Base-by-base conservation (phyloP, 2,329 filamentous ascomycete species). In the Metarhizium robertsii region DNA sequence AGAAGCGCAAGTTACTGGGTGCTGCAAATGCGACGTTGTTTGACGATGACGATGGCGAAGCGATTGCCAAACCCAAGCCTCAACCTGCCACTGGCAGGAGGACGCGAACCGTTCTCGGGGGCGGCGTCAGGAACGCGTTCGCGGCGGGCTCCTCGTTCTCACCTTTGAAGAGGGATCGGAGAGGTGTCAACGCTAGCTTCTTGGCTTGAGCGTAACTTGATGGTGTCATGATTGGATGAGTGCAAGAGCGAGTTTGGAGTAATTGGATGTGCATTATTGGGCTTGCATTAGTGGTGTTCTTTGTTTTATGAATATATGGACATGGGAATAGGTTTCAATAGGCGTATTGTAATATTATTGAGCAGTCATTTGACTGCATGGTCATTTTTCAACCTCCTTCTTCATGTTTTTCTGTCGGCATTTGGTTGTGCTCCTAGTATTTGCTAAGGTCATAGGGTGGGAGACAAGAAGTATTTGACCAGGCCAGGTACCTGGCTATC, bases 1-100 rank as follows among this genome's bases (percentile, higher is more conserved):
- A 86, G 77, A 91, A 87, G 75, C 82, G 87, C 59, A 92, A 90
- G 70, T 72, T 90, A 5, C 75, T 88, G 1, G 83, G 85, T 4
- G 73, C 71, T 25, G 76, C 79, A 25, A 81, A 79, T 50, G 82
- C 83, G 60, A 88, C 83, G 3, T 67, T 94, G 6, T 90, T 92
- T 57, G 85, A 87, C 8, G 85, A 85, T 4, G 86, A 87, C 8
- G 78, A 76, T 5, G 82, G 69, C 11, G 81, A 81, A 52, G 62
- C 71, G 50, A 66, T 36, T 6, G 36, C 16, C 11, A 20, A 36
- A 52, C 16, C 51, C 1, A 53, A 50, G 50, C 34, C 52, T 8
- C 51, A 49, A 20, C 52, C 53, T 14, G 54, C 47, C 4, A 46
- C 51, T 6, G 42, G 36, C 30, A 61, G 56, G 47, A 51, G 58